Conservation (phyloP, 2,329 filamentous ascomycete genomes). For the Verticillium alfalfae region DNA sequence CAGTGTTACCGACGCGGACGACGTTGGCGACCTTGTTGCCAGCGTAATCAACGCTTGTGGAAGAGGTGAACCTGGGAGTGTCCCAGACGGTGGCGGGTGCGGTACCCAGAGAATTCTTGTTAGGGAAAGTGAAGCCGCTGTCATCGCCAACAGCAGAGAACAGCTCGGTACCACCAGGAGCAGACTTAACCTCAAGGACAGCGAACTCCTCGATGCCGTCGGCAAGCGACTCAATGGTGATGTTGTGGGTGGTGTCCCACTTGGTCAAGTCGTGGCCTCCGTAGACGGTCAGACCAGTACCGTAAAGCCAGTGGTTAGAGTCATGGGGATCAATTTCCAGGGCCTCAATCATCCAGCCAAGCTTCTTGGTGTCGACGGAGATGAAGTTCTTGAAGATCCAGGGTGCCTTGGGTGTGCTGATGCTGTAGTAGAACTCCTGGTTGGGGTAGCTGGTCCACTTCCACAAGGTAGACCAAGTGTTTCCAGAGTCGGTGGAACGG, state of each 20-base stretch:
- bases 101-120: conserved; percentile 27
- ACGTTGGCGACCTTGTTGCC: conserved; percentile 38
- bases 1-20: conserved; percentile 42
- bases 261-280: conserved; percentile 49
- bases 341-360: conserved; percentile 58
- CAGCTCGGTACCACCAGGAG: conserved; percentile 43
- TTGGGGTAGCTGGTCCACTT: conserved; percentile 43
- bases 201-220: conserved; percentile 51
- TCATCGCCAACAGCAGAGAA: conserved; percentile 46
- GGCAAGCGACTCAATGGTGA: conserved; percentile 44
- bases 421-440: conserved; percentile 19
- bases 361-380: conserved; percentile 38
- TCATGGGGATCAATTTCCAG: conserved; percentile 53
- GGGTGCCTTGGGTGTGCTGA: conserved; percentile 27
- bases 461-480: conserved; percentile 52
- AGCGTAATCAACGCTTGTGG: conserved; percentile 41
- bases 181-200: conserved; percentile 41
- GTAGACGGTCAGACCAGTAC: conserved; percentile 51
- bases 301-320: conserved; percentile 55
- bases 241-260: conserved; percentile 44
- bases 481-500: conserved; percentile 48
- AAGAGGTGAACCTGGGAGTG: conserved; percentile 38
- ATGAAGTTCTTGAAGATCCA: conserved; percentile 48
- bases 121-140: conserved; percentile 43
- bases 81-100: conserved; percentile 39